phyloP scores from a whole-genome alignment of 208 protist species.

The Crithidia brevicula region DNA sequence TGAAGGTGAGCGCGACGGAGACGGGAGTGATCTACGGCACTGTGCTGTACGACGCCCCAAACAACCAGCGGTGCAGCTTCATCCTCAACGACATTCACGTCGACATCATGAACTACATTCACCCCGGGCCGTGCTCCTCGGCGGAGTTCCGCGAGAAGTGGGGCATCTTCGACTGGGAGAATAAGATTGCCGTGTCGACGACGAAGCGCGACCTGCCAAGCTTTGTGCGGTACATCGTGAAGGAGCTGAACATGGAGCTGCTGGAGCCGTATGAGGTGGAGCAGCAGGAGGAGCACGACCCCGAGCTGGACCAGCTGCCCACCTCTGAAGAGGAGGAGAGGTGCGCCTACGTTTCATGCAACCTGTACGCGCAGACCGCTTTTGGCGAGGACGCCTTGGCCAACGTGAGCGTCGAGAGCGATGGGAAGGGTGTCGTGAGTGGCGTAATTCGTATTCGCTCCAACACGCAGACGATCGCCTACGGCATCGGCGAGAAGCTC shows the following conservation, averaged over 20 bases:
- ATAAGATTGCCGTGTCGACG: constrained; percentile 96
- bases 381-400: constrained; percentile 98
- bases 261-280: constrained; percentile 49
- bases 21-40: constrained; percentile 97
- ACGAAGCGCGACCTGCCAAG: constrained; percentile 74
- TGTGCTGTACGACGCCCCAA: constrained; percentile 96
- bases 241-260: constrained; percentile 96
- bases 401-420: constrained; percentile 93
- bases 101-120: constrained; percentile 99
- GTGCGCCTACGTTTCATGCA: constrained; percentile 96
- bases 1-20: constrained; percentile 98
- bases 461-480: constrained; percentile 98
- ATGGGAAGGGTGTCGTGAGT: constrained; percentile 80
- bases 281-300: constrained; percentile 36
- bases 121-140: constrained; percentile 86
- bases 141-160: constrained; percentile 97
- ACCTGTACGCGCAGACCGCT: constrained; percentile 96
- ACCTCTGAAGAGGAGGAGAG: constrained; percentile 61
- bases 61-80: constrained; percentile 89
- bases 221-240: constrained; percentile 93
- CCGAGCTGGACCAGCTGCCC: constrained; percentile 44
- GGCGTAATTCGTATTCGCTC: constrained; percentile 97
- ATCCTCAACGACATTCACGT: constrained; percentile 98
- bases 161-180: constrained; percentile 99
- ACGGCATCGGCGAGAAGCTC: constrained; percentile 98